A percentile compares a stretch with the other conserved stretches of the same genome.
Conservation (phyloP, 2,329 filamentous ascomycete genomes). For the Tolypocladium tundrense region DNA sequence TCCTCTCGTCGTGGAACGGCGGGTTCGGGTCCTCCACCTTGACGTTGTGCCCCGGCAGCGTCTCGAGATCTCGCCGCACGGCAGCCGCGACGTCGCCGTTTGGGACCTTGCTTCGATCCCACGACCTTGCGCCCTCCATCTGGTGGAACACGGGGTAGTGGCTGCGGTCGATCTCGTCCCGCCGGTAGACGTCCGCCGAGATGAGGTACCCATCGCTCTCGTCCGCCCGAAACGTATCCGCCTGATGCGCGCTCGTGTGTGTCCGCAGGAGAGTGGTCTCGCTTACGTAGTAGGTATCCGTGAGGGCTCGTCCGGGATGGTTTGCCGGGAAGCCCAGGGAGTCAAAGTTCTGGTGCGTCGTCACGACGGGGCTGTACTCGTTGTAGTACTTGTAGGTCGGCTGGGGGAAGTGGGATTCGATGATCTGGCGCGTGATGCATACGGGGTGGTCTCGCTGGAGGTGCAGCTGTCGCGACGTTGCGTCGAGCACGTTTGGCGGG, state of each 20-base stretch:
- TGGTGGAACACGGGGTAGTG: constrained; percentile 98
- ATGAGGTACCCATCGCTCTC: constrained; percentile 75
- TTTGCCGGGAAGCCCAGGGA: constrained; percentile 84
- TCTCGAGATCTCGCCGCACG: constrained; percentile 60
- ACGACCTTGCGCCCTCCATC: constrained; percentile 90
- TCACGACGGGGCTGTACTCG: constrained; percentile 71
- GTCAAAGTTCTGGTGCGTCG: constrained; percentile 84
- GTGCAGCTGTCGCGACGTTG: constrained; percentile 72
- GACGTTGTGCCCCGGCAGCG: constrained; percentile 63
- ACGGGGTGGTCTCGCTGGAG: constrained; percentile 85
- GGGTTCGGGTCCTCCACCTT: constrained; percentile 78
- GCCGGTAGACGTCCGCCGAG: constrained; percentile 86
- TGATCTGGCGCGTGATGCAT: constrained; percentile 80
- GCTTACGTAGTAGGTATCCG: constrained; percentile 96
- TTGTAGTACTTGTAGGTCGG: constrained; percentile 70
- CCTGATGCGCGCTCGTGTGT: constrained; percentile 90
- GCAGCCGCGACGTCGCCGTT: constrained; percentile 50
- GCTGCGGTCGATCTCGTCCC: constrained; percentile 87
- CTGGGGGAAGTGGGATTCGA: constrained; percentile 75
- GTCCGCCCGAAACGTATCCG: constrained; percentile 66
- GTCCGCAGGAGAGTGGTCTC: constrained; percentile 74
- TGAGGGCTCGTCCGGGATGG: constrained; percentile 76
- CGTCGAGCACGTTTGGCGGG: constrained; percentile 61
- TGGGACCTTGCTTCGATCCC: constrained; percentile 59
- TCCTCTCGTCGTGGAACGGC: constrained; percentile 63